These are phyloP conservation scores for Pseudomicrostroma phylloplanum DNA, from an alignment of 1,284 basidiomycete species.

Conservation along the genomic window DNA sequence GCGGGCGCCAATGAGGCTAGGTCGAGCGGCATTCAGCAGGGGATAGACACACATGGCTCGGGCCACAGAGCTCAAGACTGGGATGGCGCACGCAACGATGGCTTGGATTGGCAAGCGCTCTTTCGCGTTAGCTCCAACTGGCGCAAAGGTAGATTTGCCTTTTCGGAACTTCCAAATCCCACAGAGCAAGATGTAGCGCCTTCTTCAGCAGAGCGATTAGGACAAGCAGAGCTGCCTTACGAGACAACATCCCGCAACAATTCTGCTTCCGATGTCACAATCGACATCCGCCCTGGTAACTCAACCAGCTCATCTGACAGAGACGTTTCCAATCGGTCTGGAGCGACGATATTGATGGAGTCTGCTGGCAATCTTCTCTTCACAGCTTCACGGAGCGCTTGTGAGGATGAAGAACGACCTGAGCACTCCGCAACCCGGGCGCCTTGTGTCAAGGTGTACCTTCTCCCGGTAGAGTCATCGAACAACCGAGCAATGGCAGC, in stretches of 20 bases:
- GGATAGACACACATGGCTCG: too few relatives aligned
- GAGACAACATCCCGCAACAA: background rate
- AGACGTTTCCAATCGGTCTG: background rate
- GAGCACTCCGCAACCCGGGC: background rate
- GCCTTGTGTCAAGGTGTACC: slow-evolving; percentile 5
- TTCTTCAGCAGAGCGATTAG: too few relatives aligned
- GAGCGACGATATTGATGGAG: slow-evolving; percentile 16
- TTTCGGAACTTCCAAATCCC: slow-evolving; percentile 15
- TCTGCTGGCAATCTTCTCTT: slow-evolving; percentile 22
- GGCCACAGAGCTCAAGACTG: background rate
- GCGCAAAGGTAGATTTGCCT: slow-evolving; percentile 23
- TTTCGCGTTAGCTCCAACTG: slow-evolving; percentile 26
- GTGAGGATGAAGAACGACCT: background rate
- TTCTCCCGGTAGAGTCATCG: background rate
- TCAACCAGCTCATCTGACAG: background rate
- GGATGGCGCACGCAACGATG: slow-evolving; percentile 10
- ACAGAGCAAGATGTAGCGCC: too few relatives aligned
- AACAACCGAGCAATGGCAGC: background rate
- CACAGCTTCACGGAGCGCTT: slow-evolving; percentile 6
- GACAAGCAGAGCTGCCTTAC: too few relatives aligned
- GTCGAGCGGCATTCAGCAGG: too few relatives aligned
- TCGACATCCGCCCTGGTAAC: background rate
- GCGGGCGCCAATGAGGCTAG: too few relatives aligned
- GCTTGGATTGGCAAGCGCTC: slow-evolving; percentile 26
- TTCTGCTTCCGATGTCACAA: background rate